Percentiles rank a stretch among this genome's conserved stretches.
These are phyloP conservation scores for Lepidium aucheri DNA, from an alignment of 345 rosid species.

Conservation along the genomic window DNA sequence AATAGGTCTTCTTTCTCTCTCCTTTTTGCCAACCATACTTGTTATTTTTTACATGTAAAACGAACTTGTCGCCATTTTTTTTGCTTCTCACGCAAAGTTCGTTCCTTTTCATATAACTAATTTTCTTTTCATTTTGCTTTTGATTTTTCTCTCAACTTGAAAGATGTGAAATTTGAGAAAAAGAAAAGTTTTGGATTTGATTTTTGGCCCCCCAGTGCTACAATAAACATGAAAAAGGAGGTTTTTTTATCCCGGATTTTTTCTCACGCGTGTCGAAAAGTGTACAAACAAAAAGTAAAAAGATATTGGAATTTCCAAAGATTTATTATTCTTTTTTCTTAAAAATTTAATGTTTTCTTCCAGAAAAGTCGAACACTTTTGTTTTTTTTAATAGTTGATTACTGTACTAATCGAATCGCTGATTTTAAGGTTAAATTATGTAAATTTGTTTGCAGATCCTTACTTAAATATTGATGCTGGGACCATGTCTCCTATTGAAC, in stretches of 20 bases:
- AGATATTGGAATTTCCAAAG: slow-evolving; percentile 8
- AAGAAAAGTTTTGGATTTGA: slow-evolving; percentile 20
- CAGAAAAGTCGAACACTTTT: slow-evolving; percentile 1
- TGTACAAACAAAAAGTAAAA: neutral
- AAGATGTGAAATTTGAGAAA: neutral
- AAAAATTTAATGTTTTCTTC: neutral
- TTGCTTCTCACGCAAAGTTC: slow-evolving; percentile 1
- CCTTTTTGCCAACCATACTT: neutral
- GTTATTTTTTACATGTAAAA: slow-evolving; percentile 7
- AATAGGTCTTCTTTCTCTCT: slow-evolving; percentile 15
- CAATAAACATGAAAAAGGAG: neutral
- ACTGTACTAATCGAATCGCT: neutral
- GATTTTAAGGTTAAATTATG: neutral
- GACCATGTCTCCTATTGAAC: slow-evolving; percentile 92
- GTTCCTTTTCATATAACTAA: neutral
- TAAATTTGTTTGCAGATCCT: slow-evolving; percentile 47
- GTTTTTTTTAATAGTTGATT: neutral
- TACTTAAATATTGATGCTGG: slow-evolving; percentile 88
- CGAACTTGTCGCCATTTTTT: neutral
- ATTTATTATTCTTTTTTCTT: neutral
- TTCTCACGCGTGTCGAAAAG: slow-evolving; percentile 25
- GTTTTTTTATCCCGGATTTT: neutral
- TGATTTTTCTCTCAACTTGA: slow-evolving; percentile 3
- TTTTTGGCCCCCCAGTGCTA: slow-evolving; percentile 20
- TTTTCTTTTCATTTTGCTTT: slow-evolving; percentile 1